Percentiles rank a stretch among this genome's conserved stretches.
phyloP scores from a whole-genome alignment of 352 stramenopile genomes.

The Phytopythium chamaehyphon region DNA sequence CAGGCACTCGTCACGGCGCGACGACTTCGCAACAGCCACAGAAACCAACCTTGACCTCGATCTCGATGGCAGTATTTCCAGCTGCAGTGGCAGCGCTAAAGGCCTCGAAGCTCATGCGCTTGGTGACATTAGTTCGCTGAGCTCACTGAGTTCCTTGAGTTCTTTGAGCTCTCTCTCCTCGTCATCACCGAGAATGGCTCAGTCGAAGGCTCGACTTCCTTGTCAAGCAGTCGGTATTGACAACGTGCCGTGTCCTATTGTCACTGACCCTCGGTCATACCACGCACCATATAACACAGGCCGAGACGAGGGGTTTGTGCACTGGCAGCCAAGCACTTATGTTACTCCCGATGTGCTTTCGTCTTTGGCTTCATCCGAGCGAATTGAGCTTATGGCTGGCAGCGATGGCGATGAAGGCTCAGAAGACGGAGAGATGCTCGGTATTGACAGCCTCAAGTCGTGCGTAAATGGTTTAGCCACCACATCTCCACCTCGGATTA shows the following conservation, averaged over 20 bases:
- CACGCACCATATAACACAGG: not conserved
- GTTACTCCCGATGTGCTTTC: not conserved
- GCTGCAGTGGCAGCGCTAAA: not conserved
- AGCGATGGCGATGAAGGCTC: not conserved
- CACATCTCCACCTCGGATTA: too few relatives aligned
- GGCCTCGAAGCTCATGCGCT: not conserved
- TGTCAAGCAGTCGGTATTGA: not conserved
- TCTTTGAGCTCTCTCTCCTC: slow-evolving; percentile 1
- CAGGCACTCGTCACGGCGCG: not conserved
- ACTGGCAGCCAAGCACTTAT: not conserved
- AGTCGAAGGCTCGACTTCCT: too few relatives aligned
- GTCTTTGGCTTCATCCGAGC: not conserved
- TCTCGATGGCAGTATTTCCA: not conserved
- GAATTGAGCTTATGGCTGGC: not conserved
- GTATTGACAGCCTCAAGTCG: not conserved
- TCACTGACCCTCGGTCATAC: not conserved
- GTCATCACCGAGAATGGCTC: not conserved
- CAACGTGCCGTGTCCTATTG: not conserved
- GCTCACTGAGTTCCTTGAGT: slow-evolving; percentile 3
- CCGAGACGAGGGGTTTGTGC: not conserved
- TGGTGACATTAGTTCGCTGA: not conserved
- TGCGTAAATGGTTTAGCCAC: too few relatives aligned
- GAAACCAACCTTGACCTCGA: not conserved
- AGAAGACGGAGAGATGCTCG: not conserved
- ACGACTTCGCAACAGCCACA: not conserved